Conservation (phyloP, 257 asterid genomes). For the Solanum tacnaense region DNA sequence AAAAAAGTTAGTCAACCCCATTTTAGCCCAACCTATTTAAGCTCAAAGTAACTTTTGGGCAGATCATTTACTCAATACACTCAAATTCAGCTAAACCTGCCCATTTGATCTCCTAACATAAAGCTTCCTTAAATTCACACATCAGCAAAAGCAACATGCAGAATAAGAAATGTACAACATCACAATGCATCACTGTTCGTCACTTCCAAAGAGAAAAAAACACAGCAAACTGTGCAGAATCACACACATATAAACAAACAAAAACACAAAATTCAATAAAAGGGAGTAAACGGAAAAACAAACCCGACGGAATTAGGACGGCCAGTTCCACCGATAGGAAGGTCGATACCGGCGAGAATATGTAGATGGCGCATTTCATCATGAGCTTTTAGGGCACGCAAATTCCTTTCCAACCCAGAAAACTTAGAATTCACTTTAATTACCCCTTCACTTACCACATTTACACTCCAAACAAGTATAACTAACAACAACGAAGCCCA, state of each 20-base stretch:
- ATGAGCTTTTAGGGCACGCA: slow-evolving; percentile 76
- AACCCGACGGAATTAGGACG: slow-evolving; percentile 93
- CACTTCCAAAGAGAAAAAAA: not conserved
- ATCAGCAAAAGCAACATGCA: not conserved
- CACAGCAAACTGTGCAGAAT: not conserved
- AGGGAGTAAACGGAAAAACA: not conserved
- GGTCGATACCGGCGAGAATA: slow-evolving; percentile 84
- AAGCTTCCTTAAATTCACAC: not conserved
- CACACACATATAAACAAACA: not conserved
- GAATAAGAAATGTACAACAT: not conserved
- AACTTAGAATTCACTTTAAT: slow-evolving; percentile 71
- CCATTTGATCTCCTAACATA: not conserved
- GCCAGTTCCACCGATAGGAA: slow-evolving; percentile 91
- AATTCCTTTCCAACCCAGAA: slow-evolving; percentile 56
- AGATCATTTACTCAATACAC: not conserved
- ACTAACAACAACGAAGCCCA: not conserved
- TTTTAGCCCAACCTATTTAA: not conserved
- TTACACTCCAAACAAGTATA: not conserved
- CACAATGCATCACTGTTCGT: not conserved
- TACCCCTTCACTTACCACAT: slow-evolving; percentile 18
- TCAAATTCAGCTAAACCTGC: not conserved
- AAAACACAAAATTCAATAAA: not conserved
- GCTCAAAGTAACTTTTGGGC: not conserved
- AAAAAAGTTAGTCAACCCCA: not conserved
- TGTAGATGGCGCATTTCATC: slow-evolving; percentile 76